Evolutionary conservation across 108 stramenopile species (phyloP), one percentile per base, ranked within the genome.

Genomic region (Pinguiococcus pyrenoidosus): DNA sequence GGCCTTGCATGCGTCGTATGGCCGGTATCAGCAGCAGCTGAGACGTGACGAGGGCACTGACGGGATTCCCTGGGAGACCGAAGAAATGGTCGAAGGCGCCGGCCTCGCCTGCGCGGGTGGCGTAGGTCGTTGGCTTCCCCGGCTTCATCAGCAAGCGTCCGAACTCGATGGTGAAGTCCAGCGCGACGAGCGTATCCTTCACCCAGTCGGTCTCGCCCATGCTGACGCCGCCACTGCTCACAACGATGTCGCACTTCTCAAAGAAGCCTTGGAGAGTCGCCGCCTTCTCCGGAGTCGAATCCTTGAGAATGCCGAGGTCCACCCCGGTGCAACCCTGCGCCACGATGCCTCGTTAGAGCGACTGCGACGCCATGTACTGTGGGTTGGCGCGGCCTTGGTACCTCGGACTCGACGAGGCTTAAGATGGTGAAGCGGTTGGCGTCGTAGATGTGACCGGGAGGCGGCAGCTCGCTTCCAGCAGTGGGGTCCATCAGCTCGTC

Each of bases 51-150:
- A 66, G 54, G 18, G 74, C 83, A 39, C 80, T 82, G 12, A 89
- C 91, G n/a, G 95, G 95, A 67, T 97, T 97, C 24, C 92, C 92
- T 2, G 90, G 92, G 44, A 93, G 62, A 5, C 83, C 87, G 45
- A 81, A 79, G 14, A 73, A 24, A 7, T 48, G 34, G 8, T 36
- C 36, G 10, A 26, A 8, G 37, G 21, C 30, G 29, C 56, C 30
- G 10, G 2, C 32, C n/a, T 27, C 24, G 24, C 36, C 25, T 10
- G 76, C 74, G 33, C 84, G 52, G 1, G 86, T 82, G 5, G 87
- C 75, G 48, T 92, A 87, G 2, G 90, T 89, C 0, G 87, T 86
- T 1, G 92, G 95, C 44, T 97, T 97, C 10, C 93, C 82, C 30
- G 91, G 91, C 62, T 93, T 93, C 91, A 96, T 92, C 49, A 81